Percentiles rank a stretch among this genome's conserved stretches.
Conservation (phyloP, 108 stramenopile genomes). For the Poteriospumella lacustris region DNA sequence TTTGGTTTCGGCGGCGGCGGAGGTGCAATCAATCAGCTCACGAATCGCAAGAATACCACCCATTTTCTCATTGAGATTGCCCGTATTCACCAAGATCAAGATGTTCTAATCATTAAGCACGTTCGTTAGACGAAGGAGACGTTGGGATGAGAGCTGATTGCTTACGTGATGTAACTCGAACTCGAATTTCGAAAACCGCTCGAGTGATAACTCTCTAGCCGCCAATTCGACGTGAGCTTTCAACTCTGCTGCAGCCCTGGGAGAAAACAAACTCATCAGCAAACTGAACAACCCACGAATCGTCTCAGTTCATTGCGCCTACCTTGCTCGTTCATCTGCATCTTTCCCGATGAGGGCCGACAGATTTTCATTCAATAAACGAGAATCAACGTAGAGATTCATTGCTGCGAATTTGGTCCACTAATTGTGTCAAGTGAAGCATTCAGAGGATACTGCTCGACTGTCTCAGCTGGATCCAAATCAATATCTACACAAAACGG, state of each 20-base stretch:
- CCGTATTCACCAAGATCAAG: neutral
- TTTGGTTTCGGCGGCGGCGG: constrained; percentile 74
- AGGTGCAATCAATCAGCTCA: constrained; percentile 60
- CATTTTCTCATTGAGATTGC: constrained; percentile 34
- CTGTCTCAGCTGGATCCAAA: too few species aligned
- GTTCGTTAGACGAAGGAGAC: neutral
- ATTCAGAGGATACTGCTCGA: too few species aligned
- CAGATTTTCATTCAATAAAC: neutral
- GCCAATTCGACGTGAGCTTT: constrained; percentile 42
- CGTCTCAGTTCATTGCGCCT: neutral
- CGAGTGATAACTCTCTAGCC: constrained; percentile 45
- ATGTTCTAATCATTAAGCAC: constrained; percentile 22
- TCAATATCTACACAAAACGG: too few species aligned
- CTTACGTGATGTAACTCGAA: constrained; percentile 41
- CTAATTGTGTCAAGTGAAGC: too few species aligned
- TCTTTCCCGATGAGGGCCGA: neutral
- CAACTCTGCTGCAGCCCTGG: constrained; percentile 36
- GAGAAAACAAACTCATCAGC: neutral
- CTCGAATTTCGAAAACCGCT: constrained; percentile 52
- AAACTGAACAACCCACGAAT: neutral
- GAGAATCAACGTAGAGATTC: constrained; percentile 4
- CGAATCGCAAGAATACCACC: constrained; percentile 52
- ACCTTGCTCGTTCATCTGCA: neutral
- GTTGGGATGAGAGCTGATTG: neutral
- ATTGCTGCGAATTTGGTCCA: too few species aligned